Base-by-base conservation (phyloP, 768 basidiomycete genomes). In the Lactarius quietus region DNA sequence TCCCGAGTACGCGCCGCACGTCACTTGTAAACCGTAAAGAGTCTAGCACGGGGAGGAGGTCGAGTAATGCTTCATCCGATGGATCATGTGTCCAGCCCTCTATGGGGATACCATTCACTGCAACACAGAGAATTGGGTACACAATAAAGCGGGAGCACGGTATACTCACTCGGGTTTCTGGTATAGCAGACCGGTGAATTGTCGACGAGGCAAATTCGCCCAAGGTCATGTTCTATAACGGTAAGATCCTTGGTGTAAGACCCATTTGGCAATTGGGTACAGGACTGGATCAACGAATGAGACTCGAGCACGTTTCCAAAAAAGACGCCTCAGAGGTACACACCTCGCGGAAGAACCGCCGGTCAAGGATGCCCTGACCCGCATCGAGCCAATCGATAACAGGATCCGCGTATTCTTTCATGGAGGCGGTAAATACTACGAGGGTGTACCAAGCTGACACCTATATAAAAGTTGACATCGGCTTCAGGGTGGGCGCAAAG, bases 81-180 rank as follows among this genome's bases (percentile, higher is more conserved):
- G 93, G 95, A 77, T 99, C 97, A 66, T 95, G 89, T 28, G 95
- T 98, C 97, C 97, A 98, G 57, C 97, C 97, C 81, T 98, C 96
- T 77, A 99, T 93, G 38, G 97, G 97, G 73, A 99, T 94, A 59
- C 95, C 97, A 75, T 99, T 99, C 60, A 93, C 97, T 98, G 74
- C 53, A 60, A 33, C n/a, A 48, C 33, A 41, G 10, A 33, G n/a
- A 14, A 52, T 55, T 28, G 58, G 45, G 23, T 57, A 26, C 12
- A 51, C 33, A 6, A 39, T 63, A 29, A 69, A 52, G 15, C 5
- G 29, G 45, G 15, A 33, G 60, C 28, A 53, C 33, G 20, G 10
- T 29, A 62, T 35, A 75, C 84, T 72, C 61, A 96, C 96, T 92
- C 85, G 95, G 92, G 74, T 98, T 93, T 69, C 90, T 84, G 65